Conservation (phyloP, 805 yeast genomes). For the Geotrichum ghanense region DNA sequence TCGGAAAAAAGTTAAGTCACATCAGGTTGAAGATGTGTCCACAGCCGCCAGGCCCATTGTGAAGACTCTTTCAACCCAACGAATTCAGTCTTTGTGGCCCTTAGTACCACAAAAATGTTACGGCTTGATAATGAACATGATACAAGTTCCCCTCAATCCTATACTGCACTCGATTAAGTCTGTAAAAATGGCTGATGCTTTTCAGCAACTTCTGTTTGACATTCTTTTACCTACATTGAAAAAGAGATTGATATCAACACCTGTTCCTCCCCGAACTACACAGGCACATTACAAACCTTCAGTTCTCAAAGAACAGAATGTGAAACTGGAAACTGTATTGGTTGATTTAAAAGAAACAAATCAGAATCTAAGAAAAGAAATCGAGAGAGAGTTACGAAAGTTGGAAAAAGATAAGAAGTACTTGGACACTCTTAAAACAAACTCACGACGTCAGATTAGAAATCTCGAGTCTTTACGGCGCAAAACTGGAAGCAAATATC, state of each 20-base stretch:
- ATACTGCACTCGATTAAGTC: not conserved
- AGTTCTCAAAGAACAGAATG: not conserved
- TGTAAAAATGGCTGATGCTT: not conserved
- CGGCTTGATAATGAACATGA: not conserved
- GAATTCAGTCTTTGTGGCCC: not conserved
- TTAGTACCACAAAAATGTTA: not conserved
- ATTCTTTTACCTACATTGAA: not conserved
- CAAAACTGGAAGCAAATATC: not conserved
- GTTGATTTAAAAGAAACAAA: not conserved
- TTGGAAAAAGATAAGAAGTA: not conserved
- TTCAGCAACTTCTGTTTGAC: not conserved
- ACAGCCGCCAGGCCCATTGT: not conserved
- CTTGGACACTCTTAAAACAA: not conserved
- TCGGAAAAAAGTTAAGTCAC: too few species aligned
- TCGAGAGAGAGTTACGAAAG: not conserved
- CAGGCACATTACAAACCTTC: not conserved
- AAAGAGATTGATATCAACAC: not conserved
- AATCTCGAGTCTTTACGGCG: not conserved
- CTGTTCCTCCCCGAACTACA: conserved; percentile 1
- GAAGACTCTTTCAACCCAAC: not conserved
- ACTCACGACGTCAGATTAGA: not conserved
- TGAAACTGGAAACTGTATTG: not conserved
- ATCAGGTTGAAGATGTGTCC: not conserved
- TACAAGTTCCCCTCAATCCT: not conserved
- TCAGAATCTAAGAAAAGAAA: not conserved